These are phyloP conservation scores for Cucurbita argyrosperma DNA, from an alignment of 306 rosid genomes.

Conservation along the genomic window DNA sequence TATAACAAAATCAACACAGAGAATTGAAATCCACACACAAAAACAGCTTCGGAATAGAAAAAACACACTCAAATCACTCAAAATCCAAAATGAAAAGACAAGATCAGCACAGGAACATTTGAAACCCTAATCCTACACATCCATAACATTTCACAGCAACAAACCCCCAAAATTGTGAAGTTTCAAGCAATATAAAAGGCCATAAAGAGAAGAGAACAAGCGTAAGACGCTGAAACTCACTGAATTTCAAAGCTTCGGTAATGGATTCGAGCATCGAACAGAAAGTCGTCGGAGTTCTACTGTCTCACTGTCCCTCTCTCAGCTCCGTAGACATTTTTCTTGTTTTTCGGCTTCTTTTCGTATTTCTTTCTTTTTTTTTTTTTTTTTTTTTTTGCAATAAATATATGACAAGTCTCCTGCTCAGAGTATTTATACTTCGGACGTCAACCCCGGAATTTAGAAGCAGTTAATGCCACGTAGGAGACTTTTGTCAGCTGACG, in stretches of 20 bases:
- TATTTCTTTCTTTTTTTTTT: neutral
- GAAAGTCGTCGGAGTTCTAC: slow-evolving; percentile 29
- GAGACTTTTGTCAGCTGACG: slow-evolving; percentile 14
- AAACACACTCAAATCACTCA: slow-evolving; percentile 3
- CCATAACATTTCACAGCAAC: slow-evolving; percentile 5
- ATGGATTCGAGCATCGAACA: slow-evolving; percentile 16
- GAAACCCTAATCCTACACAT: slow-evolving; percentile 37
- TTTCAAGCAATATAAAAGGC: neutral
- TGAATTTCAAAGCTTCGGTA: slow-evolving; percentile 9
- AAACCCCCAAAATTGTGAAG: neutral
- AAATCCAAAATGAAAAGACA: neutral
- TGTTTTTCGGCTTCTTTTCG: neutral
- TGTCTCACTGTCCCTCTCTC: slow-evolving; percentile 13
- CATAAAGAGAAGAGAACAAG: neutral
- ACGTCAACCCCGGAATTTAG: slow-evolving; percentile 75
- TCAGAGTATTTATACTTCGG: slow-evolving; percentile 29
- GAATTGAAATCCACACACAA: neutral
- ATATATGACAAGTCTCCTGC: slow-evolving; percentile 11
- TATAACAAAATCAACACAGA: neutral
- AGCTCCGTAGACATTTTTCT: neutral
- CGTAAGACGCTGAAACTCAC: slow-evolving; percentile 21
- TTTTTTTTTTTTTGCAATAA: neutral
- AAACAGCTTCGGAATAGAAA: neutral
- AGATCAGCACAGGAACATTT: neutral
- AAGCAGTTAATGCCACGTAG: slow-evolving; percentile 47